Evolutionary conservation across 2,329 filamentous ascomycete genomes (phyloP), one percentile per base, ranked within the genome.

Genomic region (Fulvia fulva): DNA sequence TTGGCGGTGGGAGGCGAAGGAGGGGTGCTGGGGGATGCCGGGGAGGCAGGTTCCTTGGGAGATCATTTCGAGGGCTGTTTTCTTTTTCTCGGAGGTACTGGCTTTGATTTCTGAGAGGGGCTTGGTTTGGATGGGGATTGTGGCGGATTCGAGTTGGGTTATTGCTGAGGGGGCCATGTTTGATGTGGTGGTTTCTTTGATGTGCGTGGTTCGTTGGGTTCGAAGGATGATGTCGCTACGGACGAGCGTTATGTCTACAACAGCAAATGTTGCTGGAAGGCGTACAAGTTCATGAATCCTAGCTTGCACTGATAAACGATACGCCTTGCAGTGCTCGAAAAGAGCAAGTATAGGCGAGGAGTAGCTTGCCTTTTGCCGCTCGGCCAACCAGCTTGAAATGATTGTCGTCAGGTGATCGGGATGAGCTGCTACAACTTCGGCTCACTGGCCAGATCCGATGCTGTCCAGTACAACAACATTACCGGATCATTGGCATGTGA

Each of bases 21-120:
- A 76, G 3, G 77, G 71, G 67, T 85, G 85, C 41, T 74, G 76
- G 2, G 85, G 84, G 21, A 87, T 84, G 8, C 82, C 80, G 11
- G 77, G 74, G 25, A 82, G 74, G 60, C 70, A 74, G 14, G 74
- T 68, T 45, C 78, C 78, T 68, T 80, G 77, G 21, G 75, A 78
- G 53, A 80, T 80, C 51, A 72, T 60, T 57, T 73, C 65, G 19
- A 74, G 63, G 16, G 72, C 63, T 4, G 68, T 64, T 41, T 73
- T 74, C 41, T 68, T 58, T 47, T 68, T 69, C 41, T 65, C 59
- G 22, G 59, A 22, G 22, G 55, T 7, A 7, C 23, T 26, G 25
- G 55, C 55, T 30, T 63, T 57, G 49, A 57, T 50, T 25, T 47
- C 11, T 26, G 21, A 16, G 26, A 37, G 49, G 28, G 52, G 47